A percentile compares a stretch with the other conserved stretches of the same genome.
Conservation (phyloP, 345 rosid genomes). For the Boechera stricta region DNA sequence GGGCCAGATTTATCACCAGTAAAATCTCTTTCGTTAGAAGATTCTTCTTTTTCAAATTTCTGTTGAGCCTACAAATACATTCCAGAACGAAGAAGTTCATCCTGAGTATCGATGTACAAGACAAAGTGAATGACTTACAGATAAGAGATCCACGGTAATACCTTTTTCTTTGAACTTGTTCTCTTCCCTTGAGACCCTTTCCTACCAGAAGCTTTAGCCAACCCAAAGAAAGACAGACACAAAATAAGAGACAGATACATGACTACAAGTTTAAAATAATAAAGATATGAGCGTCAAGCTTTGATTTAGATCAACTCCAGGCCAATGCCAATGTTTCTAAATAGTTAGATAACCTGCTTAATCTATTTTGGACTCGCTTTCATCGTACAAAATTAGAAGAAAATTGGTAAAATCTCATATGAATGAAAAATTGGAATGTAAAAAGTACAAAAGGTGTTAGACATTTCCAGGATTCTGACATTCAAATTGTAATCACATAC, state of each 20-base stretch:
- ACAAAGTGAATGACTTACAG: neutral
- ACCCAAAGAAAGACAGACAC: constrained; percentile 25
- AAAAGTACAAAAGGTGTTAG: neutral
- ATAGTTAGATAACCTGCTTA: neutral
- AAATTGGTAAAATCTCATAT: neutral
- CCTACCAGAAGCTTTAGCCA: constrained; percentile 62
- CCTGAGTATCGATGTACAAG: constrained; percentile 1
- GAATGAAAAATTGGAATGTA: neutral
- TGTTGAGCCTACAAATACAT: constrained; percentile 58
- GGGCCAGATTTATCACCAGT: constrained; percentile 46
- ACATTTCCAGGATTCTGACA: neutral
- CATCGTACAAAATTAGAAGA: neutral
- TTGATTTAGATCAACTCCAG: neutral
- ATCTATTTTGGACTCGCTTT: constrained; percentile 5
- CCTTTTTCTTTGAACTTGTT: constrained; percentile 67
- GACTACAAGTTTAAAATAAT: neutral
- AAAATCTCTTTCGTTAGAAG: constrained; percentile 48
- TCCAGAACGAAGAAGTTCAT: constrained; percentile 22
- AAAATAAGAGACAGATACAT: constrained; percentile 17
- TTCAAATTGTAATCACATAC: constrained; percentile 7
- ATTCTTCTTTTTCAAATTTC: constrained; percentile 50
- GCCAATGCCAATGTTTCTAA: constrained; percentile 7
- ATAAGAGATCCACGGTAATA: constrained; percentile 42
- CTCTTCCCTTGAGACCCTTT: constrained; percentile 78
- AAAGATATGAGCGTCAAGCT: neutral